Percentiles rank a stretch among this genome's conserved stretches.
phyloP scores from a whole-genome alignment of 1,284 basidiomycete species.

The Sutorius eximius region DNA sequence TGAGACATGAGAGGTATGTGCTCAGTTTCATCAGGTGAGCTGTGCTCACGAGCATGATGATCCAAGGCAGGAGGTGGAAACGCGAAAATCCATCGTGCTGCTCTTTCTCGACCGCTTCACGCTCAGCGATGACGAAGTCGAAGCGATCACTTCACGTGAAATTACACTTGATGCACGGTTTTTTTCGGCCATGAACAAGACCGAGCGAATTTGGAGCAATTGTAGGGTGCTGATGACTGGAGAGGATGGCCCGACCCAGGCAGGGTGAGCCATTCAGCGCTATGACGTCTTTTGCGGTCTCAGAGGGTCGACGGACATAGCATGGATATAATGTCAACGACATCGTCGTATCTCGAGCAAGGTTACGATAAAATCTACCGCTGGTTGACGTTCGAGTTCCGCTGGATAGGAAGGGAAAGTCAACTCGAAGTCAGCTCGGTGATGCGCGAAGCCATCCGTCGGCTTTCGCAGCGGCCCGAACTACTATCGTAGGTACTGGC shows the following conservation, averaged over 20 bases:
- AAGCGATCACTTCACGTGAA: slow-evolving; percentile 76
- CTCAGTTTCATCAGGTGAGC: neutral
- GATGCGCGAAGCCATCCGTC: slow-evolving; percentile 72
- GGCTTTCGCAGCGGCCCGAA: slow-evolving; percentile 75
- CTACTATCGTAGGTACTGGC: slow-evolving; percentile 65
- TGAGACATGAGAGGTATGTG: slow-evolving; percentile 76
- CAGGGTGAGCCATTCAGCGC: slow-evolving; percentile 58
- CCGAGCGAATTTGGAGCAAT: slow-evolving; percentile 79
- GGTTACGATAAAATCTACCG: slow-evolving; percentile 88
- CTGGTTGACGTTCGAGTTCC: slow-evolving; percentile 86
- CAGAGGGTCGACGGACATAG: slow-evolving; percentile 40
- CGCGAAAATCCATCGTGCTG: slow-evolving; percentile 71
- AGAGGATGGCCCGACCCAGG: slow-evolving; percentile 76
- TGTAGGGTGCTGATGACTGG: slow-evolving; percentile 88
- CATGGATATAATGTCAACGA: slow-evolving; percentile 85
- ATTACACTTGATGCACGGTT: slow-evolving; percentile 72
- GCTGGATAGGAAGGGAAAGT: slow-evolving; percentile 74
- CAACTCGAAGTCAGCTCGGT: slow-evolving; percentile 75
- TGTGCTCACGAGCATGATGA: slow-evolving; percentile 1
- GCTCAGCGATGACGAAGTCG: slow-evolving; percentile 69
- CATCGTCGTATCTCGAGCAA: slow-evolving; percentile 80
- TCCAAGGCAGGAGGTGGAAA: slow-evolving; percentile 63
- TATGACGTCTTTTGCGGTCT: neutral
- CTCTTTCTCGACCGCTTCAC: slow-evolving; percentile 87
- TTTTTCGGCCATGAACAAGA: slow-evolving; percentile 86